These are phyloP conservation scores for Tephrocybe sp. DNA, from an alignment of 768 basidiomycete genomes.

Conservation along the genomic window DNA sequence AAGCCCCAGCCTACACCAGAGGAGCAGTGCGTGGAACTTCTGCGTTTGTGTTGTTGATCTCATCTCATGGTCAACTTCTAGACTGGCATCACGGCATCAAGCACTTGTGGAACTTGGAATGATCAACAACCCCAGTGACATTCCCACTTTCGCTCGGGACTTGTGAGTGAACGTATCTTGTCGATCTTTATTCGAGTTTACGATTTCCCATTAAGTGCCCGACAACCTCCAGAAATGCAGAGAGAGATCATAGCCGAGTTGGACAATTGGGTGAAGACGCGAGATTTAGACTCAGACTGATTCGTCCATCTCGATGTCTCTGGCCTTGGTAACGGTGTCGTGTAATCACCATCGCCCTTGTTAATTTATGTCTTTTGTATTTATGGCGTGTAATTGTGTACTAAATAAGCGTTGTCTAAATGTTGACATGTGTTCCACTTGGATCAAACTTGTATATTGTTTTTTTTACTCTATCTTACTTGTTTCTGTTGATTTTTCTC, in stretches of 20 bases:
- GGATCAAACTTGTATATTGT: not conserved
- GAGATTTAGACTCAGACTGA: slow-evolving; percentile 16
- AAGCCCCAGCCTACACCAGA: slow-evolving; percentile 42
- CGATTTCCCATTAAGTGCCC: slow-evolving; percentile 27
- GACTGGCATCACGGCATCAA: slow-evolving; percentile 52
- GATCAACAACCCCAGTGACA: slow-evolving; percentile 50
- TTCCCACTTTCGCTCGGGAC: slow-evolving; percentile 58
- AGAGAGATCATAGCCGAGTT: slow-evolving; percentile 40
- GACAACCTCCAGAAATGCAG: slow-evolving; percentile 42
- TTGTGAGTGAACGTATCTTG: slow-evolving; percentile 49
- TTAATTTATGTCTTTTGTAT: not conserved
- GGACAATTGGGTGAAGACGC: slow-evolving; percentile 31
- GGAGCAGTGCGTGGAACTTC: slow-evolving; percentile 49
- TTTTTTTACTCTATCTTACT: not conserved
- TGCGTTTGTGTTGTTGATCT: not conserved
- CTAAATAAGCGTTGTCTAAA: too few species aligned
- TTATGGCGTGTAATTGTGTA: not conserved
- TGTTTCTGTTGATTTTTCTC: not conserved
- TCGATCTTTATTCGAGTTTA: not conserved
- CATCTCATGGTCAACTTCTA: slow-evolving; percentile 22
- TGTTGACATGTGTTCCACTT: too few species aligned
- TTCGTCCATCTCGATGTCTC: too few species aligned
- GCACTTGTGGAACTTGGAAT: slow-evolving; percentile 66
- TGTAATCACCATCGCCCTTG: not conserved
- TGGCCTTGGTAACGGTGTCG: too few species aligned